Conservation (phyloP, 208 protist genomes). For the Kentomonas sorsogonicus region DNA sequence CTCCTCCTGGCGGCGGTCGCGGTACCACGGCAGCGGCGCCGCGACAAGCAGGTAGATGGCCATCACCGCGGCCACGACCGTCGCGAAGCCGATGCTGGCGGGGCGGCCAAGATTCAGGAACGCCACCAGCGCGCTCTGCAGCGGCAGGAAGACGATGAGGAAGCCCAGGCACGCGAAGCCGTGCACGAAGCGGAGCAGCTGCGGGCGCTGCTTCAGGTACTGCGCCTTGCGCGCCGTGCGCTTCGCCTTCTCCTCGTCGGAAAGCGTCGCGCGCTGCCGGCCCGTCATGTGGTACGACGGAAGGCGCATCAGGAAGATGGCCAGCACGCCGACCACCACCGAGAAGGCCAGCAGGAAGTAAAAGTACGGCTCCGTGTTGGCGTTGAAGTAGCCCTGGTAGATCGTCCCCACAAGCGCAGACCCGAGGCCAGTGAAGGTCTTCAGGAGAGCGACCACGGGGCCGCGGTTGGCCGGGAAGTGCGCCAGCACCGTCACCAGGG, state of each 20-base stretch:
- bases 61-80: constrained; percentile 8
- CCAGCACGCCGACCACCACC: constrained; percentile 12
- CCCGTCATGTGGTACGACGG: constrained; percentile 5
- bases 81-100: constrained; percentile 21
- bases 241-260: constrained; percentile 11
- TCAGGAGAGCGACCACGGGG: constrained; percentile 31
- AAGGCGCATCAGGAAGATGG: constrained; percentile 11
- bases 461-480: constrained; percentile 33
- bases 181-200: constrained; percentile 26
- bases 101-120: constrained; percentile 13
- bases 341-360: constrained; percentile 18
- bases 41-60: constrained; percentile 15
- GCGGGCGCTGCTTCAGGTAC: constrained; percentile 30
- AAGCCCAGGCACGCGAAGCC: constrained; percentile 18
- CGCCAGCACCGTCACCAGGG: constrained; percentile 26
- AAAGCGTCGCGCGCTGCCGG: background rate
- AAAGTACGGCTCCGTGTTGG: constrained; percentile 17
- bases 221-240: constrained; percentile 13
- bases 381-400: constrained; percentile 33
- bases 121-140: constrained; percentile 1
- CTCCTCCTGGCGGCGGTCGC: background rate
- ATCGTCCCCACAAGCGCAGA: constrained; percentile 35
- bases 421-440: constrained; percentile 45
- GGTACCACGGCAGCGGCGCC: background rate
- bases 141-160: constrained; percentile 8